Evolutionary conservation across 1,284 basidiomycete genomes (phyloP), one percentile per base, ranked within the genome.

Genomic region (Polyporus tsugae): DNA sequence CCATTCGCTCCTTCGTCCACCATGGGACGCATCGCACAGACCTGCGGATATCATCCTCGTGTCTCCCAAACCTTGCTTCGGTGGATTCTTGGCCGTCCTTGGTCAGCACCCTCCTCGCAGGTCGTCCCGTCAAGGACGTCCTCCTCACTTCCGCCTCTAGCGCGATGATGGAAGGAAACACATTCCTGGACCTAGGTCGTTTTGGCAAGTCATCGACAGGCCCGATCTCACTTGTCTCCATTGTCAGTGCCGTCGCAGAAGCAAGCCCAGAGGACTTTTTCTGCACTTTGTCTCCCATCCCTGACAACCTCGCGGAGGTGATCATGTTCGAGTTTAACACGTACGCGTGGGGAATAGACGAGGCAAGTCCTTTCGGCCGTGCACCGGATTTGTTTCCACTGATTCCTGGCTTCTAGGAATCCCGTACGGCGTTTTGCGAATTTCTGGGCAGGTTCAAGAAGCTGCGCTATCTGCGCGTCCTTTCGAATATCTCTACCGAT

Each of bases 321-420:
- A 29, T 52, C 49, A 25, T 29, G n/a, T 52, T 52, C 49, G 49
- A 52, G 13, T 52, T 52, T 22, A 25, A 52, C 49, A 52, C 49
- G 7, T 52, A 25, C 49, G 25, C 25, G 4, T 52, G 49, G 49
- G 49, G 49, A 52, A 52, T 52, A 11, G 49, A 52, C 49, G 25
- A 52, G 49, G 49, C 19, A 15, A 6, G 49, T 29, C 22, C 49
- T 15, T 13, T 6, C 11, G 0, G 4, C 7, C 10, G 22, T 9
- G 29, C 25, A 29, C 25, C 4, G 13, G 22, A 46, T 46, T 29
- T 52, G 11, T 25, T 49, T 10, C 7, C 25, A 29, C 11, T 52
- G 7, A 52, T 22, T 11, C 25, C 11, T 29, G 11, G 11, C 4
- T 13, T 52, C 49, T 7, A 52, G 49, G 22, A 52, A 29, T 52